These are phyloP conservation scores for Candolleomyces aberdarensis DNA, from an alignment of 768 basidiomycete genomes.

Conservation along the genomic window DNA sequence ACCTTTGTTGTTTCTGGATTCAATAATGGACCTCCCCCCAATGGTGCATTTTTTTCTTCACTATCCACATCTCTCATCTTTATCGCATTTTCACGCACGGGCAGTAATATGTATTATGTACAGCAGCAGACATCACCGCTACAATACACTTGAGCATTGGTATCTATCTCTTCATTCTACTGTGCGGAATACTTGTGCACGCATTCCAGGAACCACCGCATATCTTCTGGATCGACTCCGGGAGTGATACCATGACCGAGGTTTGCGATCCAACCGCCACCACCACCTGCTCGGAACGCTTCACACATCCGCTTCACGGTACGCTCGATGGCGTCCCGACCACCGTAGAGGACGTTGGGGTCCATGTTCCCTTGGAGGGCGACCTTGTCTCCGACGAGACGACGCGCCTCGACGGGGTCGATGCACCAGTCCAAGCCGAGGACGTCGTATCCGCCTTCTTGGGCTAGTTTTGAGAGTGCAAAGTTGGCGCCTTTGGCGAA, in stretches of 20 bases:
- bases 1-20: no score
- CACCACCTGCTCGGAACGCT: slow-evolving; percentile 62
- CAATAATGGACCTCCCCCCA: no score
- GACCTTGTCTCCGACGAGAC: slow-evolving; percentile 56
- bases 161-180: slow-evolving; percentile 9
- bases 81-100: no score
- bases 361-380: slow-evolving; percentile 93
- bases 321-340: slow-evolving; percentile 78
- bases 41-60: no score
- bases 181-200: slow-evolving; percentile 73
- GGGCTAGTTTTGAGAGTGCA: slow-evolving; percentile 57
- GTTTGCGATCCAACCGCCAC: slow-evolving; percentile 93
- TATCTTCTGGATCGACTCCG: slow-evolving; percentile 89
- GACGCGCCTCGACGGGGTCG: slow-evolving; percentile 69
- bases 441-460: slow-evolving; percentile 75
- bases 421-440: slow-evolving; percentile 92
- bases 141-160: background rate
- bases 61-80: no score
- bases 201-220: slow-evolving; percentile 89
- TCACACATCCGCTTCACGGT: slow-evolving; percentile 82
- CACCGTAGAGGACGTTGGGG: slow-evolving; percentile 83
- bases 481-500: slow-evolving; percentile 95
- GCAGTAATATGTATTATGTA: no score
- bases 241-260: slow-evolving; percentile 98
- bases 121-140: background rate